Evolutionary conservation across 2,329 filamentous ascomycete genomes (phyloP).

Genomic region (Diplocarpon rosae): DNA sequence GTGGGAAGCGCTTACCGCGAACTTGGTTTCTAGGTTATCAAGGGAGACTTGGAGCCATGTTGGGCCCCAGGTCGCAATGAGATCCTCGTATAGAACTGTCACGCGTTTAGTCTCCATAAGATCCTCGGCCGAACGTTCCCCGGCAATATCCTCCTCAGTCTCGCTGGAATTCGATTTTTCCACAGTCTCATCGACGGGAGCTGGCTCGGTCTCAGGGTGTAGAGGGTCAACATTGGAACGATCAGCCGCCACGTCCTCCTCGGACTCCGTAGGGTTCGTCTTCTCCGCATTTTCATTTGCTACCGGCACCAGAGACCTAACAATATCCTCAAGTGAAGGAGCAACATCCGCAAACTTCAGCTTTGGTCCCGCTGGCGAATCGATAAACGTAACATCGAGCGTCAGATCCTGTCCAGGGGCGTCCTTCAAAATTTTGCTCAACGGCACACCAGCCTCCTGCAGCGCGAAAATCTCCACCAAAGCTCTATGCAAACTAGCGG

Average conservation of each 20-base stretch:
- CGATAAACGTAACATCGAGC: slow-evolving; percentile 20
- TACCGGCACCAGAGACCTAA: slow-evolving; percentile 7
- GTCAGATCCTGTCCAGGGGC: slow-evolving; percentile 14
- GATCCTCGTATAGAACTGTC: slow-evolving; percentile 17
- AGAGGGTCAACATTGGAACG: slow-evolving; percentile 19
- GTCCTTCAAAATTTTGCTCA: slow-evolving; percentile 14
- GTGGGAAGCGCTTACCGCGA: slow-evolving; percentile 47
- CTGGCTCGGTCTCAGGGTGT: slow-evolving; percentile 7
- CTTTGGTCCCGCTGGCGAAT: slow-evolving; percentile 12
- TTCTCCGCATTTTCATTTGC: slow-evolving; percentile 14
- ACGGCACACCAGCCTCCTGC: slow-evolving; percentile 31
- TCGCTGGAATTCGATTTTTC: slow-evolving; percentile 17
- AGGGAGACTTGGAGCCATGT: slow-evolving; percentile 50
- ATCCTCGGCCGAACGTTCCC: slow-evolving; percentile 18
- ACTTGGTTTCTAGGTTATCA: slow-evolving; percentile 50
- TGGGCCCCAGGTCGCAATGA: slow-evolving; percentile 36
- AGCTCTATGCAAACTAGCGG: slow-evolving; percentile 40
- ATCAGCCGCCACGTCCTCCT: slow-evolving; percentile 22
- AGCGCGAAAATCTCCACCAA: slow-evolving; percentile 44
- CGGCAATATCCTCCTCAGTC: slow-evolving; percentile 23
- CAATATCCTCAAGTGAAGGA: slow-evolving; percentile 9
- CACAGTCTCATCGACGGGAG: slow-evolving; percentile 12
- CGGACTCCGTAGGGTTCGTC: slow-evolving; percentile 20
- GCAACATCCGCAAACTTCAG: slow-evolving; percentile 17
- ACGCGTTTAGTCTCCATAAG: slow-evolving; percentile 9